Base-by-base conservation (phyloP, 2,329 filamentous ascomycete genomes). In the Cercospora sesami region DNA sequence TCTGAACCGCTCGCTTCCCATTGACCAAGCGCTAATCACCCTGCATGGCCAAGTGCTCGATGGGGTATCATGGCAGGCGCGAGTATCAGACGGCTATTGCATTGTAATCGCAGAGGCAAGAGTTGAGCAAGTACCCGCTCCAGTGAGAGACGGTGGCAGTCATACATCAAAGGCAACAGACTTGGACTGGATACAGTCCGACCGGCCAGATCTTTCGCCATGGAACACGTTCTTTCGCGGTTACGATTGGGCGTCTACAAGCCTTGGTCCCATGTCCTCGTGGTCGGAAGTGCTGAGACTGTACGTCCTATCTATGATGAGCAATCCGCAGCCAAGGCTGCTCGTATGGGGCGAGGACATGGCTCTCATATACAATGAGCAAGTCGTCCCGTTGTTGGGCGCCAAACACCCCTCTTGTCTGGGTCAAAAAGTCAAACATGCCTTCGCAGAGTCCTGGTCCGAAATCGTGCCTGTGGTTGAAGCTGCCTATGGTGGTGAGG, bases 311-410 rank as follows among this genome's bases (percentile, higher is more conserved):
- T 64, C 69, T 10, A 75, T 77, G 16, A 77, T 74, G 73, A 66
- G 67, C n/a, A 76, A 78, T 59, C 75, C 76, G 2, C 67, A 75
- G 26, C 76, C 76, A 8, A 71, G 76, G 4, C 62, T 76, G 26
- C 31, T 79, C 4, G 63, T 78, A 5, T 77, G 73, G 78, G 79
- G 80, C 7, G 68, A 76, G 6, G 73, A 78, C 2, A 75, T 78
- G 53, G 73, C 69, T 0, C 72, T 76, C 33, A 68, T 77, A 14
- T 76, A 77, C 68, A 77, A 77, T 66, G 75, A 76, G 55, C 71
- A 73, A 6, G 75, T 72, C 36, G 69, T 74, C 8, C 72, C 71
- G 9, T 26, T 77, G 5, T 73, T 74, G 23, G 74, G 69, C 12
- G 58, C 64, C 1, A 74, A 73, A 63, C 75, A 77, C 60, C 74